These are phyloP conservation scores for Geotrichum phurueaensis DNA, from an alignment of 1,139 yeast species.

Conservation along the genomic window DNA sequence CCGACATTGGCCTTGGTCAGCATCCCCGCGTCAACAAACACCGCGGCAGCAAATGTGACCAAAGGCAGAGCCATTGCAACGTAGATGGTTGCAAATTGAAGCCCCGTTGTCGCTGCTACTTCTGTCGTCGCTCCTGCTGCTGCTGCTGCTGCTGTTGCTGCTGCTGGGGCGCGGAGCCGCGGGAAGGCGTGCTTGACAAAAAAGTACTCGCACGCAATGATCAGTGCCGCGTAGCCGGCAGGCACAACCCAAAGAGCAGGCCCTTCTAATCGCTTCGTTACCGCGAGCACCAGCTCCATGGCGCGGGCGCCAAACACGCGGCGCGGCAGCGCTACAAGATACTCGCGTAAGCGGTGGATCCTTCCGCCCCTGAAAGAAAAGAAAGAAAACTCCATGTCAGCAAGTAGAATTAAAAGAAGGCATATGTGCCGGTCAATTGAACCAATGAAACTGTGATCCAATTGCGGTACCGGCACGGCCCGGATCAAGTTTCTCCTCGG, in stretches of 20 bases:
- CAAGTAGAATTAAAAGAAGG: constrained; percentile 33
- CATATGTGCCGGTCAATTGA: too few relatives aligned
- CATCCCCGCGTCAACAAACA: constrained; percentile 54
- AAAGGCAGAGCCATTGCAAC: constrained; percentile 37
- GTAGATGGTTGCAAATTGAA: constrained; percentile 22
- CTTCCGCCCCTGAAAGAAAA: constrained; percentile 21
- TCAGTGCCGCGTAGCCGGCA: constrained; percentile 41
- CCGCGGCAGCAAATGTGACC: constrained; percentile 41
- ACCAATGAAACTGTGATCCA: too few relatives aligned
- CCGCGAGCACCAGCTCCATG: neutral
- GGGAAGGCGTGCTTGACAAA: constrained; percentile 44
- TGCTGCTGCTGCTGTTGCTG: neutral
- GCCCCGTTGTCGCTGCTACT: neutral
- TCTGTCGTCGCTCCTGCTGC: neutral
- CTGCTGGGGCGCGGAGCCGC: constrained; percentile 26
- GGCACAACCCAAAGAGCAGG: constrained; percentile 41
- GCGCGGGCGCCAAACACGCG: constrained; percentile 9
- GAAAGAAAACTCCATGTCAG: constrained; percentile 16
- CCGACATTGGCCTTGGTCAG: constrained; percentile 30
- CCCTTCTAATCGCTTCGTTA: constrained; percentile 16
- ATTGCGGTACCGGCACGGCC: too few relatives aligned
- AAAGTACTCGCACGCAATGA: constrained; percentile 43
- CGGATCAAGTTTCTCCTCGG: too few relatives aligned
- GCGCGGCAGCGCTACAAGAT: constrained; percentile 11
- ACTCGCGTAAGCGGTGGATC: constrained; percentile 19